Evolutionary conservation across 2,329 filamentous ascomycete species (phyloP), one percentile per base, ranked within the genome.

Genomic region (Cordyceps cateniannulata): DNA sequence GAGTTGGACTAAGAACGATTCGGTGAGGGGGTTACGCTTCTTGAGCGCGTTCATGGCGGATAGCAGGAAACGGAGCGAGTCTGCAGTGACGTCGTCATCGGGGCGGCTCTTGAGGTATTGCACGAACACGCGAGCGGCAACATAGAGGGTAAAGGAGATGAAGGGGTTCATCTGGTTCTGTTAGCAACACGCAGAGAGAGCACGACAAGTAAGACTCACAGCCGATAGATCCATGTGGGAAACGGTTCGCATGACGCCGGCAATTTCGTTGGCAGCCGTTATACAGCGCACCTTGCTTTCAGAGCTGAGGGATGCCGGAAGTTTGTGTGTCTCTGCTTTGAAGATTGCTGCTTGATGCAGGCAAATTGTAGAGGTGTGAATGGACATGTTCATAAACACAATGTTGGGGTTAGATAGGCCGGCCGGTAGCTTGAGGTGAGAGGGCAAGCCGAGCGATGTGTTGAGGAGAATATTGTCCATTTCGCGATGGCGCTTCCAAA

Each of bases 301-400:
- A 1, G 89, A 86, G 64, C 90, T 87, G 51, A 97, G 87, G 20
- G 88, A 87, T 1, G 83, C 78, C 0, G 91, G 87, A 63, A 97
- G 77, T 58, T 86, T 84, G 73, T 96, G 89, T 75, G 92, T 95
- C 68, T 98, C 93, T 0, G 93, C 92, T 72, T 97, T 98, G 81
- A 93, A 97, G 22, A 99, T 98, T 27, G 95, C 95, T 2, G 93
- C 95, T 76, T 99, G 95, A 69, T 99, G 95, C n/a, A 99, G 79
- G 72, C 93, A 98, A 59, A 99, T 98, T 1, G 91, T 92, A 1
- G 93, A 96, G 0, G 95, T 96, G 71, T 98, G 93, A 35, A 99
- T 91, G 70, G 90, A 92, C 91, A 99, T 96, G 69, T 98, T 98
- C 61, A 90, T 86, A 71, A 97, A 98, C 5, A 98, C 86, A 59